These are phyloP conservation scores for Aphanocladium album DNA, from an alignment of 2,329 filamentous ascomycete species.

Conservation along the genomic window DNA sequence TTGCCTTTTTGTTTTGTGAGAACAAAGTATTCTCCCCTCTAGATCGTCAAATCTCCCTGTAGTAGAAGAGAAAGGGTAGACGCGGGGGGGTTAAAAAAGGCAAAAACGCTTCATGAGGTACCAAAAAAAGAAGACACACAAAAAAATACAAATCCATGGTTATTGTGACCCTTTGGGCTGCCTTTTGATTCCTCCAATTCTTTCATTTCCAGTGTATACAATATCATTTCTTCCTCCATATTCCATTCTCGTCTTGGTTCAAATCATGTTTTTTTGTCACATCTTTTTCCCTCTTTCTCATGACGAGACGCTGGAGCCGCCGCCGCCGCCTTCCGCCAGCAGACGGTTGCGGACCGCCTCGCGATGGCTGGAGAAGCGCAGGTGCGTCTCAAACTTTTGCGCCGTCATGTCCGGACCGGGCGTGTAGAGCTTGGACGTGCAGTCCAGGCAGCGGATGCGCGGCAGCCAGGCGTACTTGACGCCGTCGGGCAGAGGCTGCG, in stretches of 20 bases:
- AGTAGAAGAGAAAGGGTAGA: not conserved
- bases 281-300: not conserved
- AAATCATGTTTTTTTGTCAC: not conserved
- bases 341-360: conserved; percentile 52
- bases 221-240: not conserved
- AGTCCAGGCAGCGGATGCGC: conserved; percentile 86
- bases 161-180: not conserved
- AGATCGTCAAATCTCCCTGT: not conserved
- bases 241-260: not conserved
- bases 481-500: conserved; percentile 52
- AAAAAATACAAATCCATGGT: conserved; percentile 5
- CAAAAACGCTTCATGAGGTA: not conserved
- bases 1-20: not conserved
- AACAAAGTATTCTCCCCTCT: not conserved
- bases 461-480: conserved; percentile 80
- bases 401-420: conserved; percentile 80
- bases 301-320: not conserved
- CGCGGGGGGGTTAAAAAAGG: not conserved
- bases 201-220: not conserved
- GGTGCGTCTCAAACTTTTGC: conserved; percentile 87
- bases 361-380: conserved; percentile 78
- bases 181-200: not conserved
- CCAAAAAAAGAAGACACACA: not conserved
- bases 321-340: conserved; percentile 19
- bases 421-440: conserved; percentile 89